Percentiles rank a stretch among this genome's conserved stretches.
These are phyloP conservation scores for Alternaria sp. DNA, from an alignment of 2,329 filamentous ascomycete species.

Conservation along the genomic window DNA sequence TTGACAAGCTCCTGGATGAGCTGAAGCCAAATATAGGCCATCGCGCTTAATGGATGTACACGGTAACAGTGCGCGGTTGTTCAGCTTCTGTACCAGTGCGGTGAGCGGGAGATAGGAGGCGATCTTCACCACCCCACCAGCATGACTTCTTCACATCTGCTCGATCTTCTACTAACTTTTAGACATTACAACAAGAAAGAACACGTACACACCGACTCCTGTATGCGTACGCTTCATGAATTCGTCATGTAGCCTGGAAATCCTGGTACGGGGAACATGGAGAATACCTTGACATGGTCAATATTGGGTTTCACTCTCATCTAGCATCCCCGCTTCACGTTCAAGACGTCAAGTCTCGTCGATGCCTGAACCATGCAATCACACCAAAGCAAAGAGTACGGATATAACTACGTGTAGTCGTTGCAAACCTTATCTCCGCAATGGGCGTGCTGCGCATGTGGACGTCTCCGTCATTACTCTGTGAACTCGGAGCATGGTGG, in stretches of 20 bases:
- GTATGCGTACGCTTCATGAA: not conserved
- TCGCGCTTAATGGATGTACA: not conserved
- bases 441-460: not conserved
- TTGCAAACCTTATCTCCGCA: not conserved
- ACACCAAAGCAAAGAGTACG: not conserved
- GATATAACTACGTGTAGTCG: not conserved
- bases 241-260: not conserved
- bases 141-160: not conserved
- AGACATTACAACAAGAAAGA: not conserved
- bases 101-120: not conserved
- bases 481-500: not conserved
- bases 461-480: not conserved
- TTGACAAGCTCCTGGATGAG: slow-evolving; percentile 2
- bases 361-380: not conserved
- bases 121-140: not conserved
- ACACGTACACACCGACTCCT: not conserved
- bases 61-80: not conserved
- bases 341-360: not conserved
- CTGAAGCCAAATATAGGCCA: not conserved
- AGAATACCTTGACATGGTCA: not conserved
- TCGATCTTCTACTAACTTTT: not conserved
- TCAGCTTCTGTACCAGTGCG: not conserved
- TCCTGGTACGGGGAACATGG: not conserved
- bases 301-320: not conserved
- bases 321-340: not conserved